These are phyloP conservation scores for Eucalyptus globulus DNA, from an alignment of 345 rosid species.

Conservation along the genomic window DNA sequence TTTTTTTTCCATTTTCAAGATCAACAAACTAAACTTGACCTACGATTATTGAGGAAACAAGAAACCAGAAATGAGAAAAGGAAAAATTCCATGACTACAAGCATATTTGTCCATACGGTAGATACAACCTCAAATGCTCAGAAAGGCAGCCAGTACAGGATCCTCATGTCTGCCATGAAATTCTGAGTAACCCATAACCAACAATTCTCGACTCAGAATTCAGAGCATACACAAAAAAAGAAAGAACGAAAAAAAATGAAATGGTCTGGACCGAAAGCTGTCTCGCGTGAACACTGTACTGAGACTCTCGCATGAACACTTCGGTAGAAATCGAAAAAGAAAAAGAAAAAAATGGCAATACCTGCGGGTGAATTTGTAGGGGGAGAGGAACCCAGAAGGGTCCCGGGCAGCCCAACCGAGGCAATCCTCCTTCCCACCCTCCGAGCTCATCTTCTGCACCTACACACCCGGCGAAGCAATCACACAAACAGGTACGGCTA, in stretches of 20 bases:
- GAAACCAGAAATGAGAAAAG: not conserved
- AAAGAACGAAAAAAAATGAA: not conserved
- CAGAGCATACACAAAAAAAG: not conserved
- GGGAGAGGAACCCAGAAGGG: conserved; percentile 57
- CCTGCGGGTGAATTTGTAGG: conserved; percentile 61
- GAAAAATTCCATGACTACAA: not conserved
- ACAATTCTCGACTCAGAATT: not conserved
- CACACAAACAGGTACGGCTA: not conserved
- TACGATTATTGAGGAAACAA: not conserved
- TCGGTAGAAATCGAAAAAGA: not conserved
- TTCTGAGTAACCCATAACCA: not conserved
- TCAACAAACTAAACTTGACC: not conserved
- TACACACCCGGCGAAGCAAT: not conserved
- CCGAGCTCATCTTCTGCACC: conserved; percentile 14
- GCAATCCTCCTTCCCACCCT: conserved; percentile 13
- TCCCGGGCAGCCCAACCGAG: conserved; percentile 67
- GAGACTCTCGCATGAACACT: not conserved
- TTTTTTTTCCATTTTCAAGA: not conserved
- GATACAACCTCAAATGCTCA: not conserved
- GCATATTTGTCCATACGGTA: not conserved
- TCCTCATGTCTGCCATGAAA: not conserved
- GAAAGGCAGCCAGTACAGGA: not conserved
- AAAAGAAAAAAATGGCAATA: not conserved
- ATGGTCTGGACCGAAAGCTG: not conserved
- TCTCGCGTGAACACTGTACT: not conserved